phyloP scores from a whole-genome alignment of 2,329 filamentous ascomycete genomes.

The Fusarium coicis region DNA sequence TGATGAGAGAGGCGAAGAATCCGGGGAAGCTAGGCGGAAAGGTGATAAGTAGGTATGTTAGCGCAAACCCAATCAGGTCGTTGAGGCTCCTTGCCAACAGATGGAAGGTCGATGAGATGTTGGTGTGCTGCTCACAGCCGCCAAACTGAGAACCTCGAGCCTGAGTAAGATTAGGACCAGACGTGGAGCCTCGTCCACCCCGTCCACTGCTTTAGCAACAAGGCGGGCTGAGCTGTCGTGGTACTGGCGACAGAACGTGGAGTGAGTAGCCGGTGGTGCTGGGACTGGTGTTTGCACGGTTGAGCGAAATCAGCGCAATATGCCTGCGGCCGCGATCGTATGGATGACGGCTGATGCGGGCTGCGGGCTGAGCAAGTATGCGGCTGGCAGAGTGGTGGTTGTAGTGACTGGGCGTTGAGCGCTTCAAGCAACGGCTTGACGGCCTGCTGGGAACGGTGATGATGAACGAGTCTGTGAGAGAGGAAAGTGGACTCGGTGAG shows the following conservation, averaged over 20 bases:
- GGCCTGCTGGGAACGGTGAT: conserved; percentile 47
- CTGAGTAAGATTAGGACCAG: conserved; percentile 26
- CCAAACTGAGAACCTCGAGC: conserved; percentile 28
- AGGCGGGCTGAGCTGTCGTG: conserved; percentile 36
- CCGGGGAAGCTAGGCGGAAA: conserved; percentile 42
- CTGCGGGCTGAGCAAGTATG: conserved; percentile 44
- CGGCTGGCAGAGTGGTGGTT: conserved; percentile 46
- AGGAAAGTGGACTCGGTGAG: conserved; percentile 56
- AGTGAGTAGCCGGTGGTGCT: conserved; percentile 25
- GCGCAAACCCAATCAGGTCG: conserved; percentile 33
- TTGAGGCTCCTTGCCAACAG: conserved; percentile 28
- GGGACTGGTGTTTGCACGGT: conserved; percentile 26
- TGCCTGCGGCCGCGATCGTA: conserved; percentile 46
- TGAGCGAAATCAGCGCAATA: conserved; percentile 38
- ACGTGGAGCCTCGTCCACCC: conserved; percentile 35
- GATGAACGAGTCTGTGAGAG: conserved; percentile 51
- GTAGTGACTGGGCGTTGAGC: conserved; percentile 45
- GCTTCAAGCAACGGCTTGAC: conserved; percentile 44
- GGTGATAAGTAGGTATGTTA: conserved; percentile 37
- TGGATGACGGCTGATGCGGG: conserved; percentile 44
- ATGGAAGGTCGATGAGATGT: conserved; percentile 30
- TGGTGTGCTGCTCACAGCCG: conserved; percentile 39
- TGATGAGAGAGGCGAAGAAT: conserved; percentile 35
- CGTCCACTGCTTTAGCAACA: conserved; percentile 28
- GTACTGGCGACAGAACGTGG: conserved; percentile 36